These are phyloP conservation scores for Aspergillus proliferans DNA, from an alignment of 2,329 filamentous ascomycete species.

Conservation along the genomic window DNA sequence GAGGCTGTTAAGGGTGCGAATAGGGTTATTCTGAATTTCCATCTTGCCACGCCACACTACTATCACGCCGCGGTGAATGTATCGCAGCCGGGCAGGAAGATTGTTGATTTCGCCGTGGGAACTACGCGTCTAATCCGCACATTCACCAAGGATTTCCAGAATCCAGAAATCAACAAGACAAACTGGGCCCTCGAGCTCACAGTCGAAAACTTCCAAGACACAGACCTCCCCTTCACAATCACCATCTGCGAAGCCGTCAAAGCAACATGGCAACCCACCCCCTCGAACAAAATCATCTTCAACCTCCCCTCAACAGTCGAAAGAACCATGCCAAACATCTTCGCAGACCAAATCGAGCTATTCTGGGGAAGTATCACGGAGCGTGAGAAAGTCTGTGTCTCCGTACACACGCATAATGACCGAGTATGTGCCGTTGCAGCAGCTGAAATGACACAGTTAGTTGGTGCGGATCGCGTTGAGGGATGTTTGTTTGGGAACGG, in stretches of 20 bases:
- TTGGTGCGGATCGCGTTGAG: constrained; percentile 87
- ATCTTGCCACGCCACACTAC: constrained; percentile 91
- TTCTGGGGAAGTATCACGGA: constrained; percentile 83
- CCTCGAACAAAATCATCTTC: constrained; percentile 69
- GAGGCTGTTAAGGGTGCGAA: constrained; percentile 83
- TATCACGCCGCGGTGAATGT: constrained; percentile 86
- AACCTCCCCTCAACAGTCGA: constrained; percentile 96
- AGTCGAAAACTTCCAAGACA: constrained; percentile 73
- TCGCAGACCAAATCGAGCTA: constrained; percentile 93
- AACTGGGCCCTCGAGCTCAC: constrained; percentile 49
- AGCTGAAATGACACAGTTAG: constrained; percentile 91
- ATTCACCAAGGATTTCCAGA: constrained; percentile 68
- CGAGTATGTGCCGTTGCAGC: constrained; percentile 86
- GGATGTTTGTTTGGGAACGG: constrained; percentile 93
- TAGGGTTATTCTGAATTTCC: constrained; percentile 91
- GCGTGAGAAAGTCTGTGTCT: constrained; percentile 80
- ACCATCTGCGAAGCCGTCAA: constrained; percentile 89
- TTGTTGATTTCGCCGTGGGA: constrained; percentile 68
- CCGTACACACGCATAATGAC: constrained; percentile 91
- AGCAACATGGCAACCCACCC: constrained; percentile 79
- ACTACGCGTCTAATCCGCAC: constrained; percentile 82
- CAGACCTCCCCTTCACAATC: constrained; percentile 72
- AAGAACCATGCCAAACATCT: constrained; percentile 88
- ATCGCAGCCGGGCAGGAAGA: constrained; percentile 74
- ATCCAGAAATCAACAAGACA: constrained; percentile 50